Evolutionary conservation across 2,329 filamentous ascomycete species (phyloP), one percentile per base, ranked within the genome.

Genomic region (Fusarium nodosum): DNA sequence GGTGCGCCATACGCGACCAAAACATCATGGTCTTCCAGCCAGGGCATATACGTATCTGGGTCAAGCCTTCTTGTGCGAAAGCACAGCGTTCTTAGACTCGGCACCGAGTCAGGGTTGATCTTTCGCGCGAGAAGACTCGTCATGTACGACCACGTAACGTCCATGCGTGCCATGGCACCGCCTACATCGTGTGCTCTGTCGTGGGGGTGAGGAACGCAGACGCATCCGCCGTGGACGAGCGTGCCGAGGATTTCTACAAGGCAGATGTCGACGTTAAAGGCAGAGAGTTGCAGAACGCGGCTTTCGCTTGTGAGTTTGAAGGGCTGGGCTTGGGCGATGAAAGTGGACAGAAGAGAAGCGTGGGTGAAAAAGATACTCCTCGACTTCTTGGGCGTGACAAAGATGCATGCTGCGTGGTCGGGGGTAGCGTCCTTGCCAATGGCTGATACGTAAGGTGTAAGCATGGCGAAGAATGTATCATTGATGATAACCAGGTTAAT

Each of bases 281-380:
- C 82, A 2, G 84, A 86, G 51, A 86, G 84, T 61, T 87, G 85
- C 33, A 89, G 65, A 9, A 90, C 85, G 7, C 90, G 83, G 13
- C 87, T 88, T 1, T 76, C 77, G 8, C 74, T 78, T 50, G 80
- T 81, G 52, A 88, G 86, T 3, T 82, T 79, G 3, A 90, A 77
- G 0, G 83, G 82, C 1, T 82, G 78, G 0, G 82, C 85, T 70
- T 90, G 85, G 0, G 83, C 82, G 5, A 83, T 72, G 47, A 87
- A 84, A 0, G 83, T 82, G 0, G 87, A 87, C 2, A 86, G 86
- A 2, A 91, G 80, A 1, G 87, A 84, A 0, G 80, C 79, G 70
- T 92, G 90, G 10, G 86, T 86, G 63, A 91, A 87, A 20, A 90
- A 86, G 15, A 89, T 86, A 2, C 88, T 89, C 60, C 88, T 88